Conservation (phyloP, 495 filamentous ascomycete genomes). For the Beverwykella pulmonaria region DNA sequence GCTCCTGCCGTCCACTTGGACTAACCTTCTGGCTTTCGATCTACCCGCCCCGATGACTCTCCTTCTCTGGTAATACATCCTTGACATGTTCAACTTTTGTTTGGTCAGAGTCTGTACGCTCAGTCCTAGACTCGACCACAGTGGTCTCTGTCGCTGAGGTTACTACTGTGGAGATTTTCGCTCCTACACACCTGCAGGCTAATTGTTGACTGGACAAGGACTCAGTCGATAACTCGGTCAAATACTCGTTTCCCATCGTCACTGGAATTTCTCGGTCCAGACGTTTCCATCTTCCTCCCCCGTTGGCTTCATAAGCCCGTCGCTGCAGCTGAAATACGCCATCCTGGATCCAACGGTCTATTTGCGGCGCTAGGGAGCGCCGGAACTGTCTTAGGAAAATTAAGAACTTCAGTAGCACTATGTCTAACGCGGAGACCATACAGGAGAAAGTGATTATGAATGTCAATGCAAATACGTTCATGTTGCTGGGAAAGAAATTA, state of each 20-base stretch:
- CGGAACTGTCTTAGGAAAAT: not conserved
- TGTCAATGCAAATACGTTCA: not conserved
- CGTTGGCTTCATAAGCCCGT: not conserved
- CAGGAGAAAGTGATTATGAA: not conserved
- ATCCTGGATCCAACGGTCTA: constrained; percentile 5
- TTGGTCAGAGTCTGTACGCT: no score
- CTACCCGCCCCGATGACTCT: no score
- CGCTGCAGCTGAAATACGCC: constrained; percentile 6
- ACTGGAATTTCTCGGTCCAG: not conserved
- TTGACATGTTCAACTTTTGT: no score
- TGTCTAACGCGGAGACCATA: not conserved
- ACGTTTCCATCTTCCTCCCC: not conserved
- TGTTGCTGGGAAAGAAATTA: not conserved
- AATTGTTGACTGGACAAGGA: no score
- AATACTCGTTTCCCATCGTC: not conserved
- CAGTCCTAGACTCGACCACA: no score
- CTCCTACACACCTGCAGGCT: no score
- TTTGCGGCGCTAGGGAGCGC: not conserved
- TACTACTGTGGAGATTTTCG: no score
- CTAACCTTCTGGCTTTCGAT: no score
- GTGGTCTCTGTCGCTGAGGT: no score
- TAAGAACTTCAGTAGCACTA: not conserved
- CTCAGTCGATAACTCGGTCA: no score
- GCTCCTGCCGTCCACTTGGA: no score
- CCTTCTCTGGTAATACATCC: no score